Percentiles rank a stretch among this genome's conserved stretches.
Conservation (phyloP, 2,329 filamentous ascomycete genomes). For the Colletotrichum phormii region DNA sequence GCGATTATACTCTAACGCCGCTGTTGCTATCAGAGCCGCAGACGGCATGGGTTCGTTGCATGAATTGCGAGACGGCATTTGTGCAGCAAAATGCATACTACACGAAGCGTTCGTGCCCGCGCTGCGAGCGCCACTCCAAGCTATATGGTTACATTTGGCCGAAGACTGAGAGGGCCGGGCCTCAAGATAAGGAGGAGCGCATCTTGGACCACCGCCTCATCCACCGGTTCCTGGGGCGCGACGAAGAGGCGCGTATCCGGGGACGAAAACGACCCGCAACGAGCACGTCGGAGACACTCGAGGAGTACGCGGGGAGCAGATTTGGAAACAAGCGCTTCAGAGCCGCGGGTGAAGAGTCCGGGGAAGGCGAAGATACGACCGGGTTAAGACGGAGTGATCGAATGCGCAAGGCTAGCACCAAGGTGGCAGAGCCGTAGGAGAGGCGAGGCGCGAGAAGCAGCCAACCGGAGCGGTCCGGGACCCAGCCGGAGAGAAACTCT, state of each 20-base stretch:
- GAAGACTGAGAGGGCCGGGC: slow-evolving; percentile 87
- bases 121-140: slow-evolving; percentile 95
- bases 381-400: slow-evolving; percentile 49
- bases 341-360: slow-evolving; percentile 14
- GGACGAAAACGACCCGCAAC: slow-evolving; percentile 46
- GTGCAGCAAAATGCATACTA: slow-evolving; percentile 90
- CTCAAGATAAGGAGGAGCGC: slow-evolving; percentile 76
- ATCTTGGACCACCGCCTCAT: slow-evolving; percentile 88
- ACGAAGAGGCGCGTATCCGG: slow-evolving; percentile 71
- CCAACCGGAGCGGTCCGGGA: slow-evolving; percentile 28
- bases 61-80: slow-evolving; percentile 83
- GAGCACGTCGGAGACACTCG: slow-evolving; percentile 30
- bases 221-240: slow-evolving; percentile 82
- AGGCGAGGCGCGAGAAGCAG: slow-evolving; percentile 6
- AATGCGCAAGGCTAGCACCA: slow-evolving; percentile 47
- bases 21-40: slow-evolving; percentile 78
- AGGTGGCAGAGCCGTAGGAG: slow-evolving; percentile 27
- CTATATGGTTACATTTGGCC: slow-evolving; percentile 96
- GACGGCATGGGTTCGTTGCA: slow-evolving; percentile 91
- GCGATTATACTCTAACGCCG: slow-evolving; percentile 86
- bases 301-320: slow-evolving; percentile 15
- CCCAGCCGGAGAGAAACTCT: neutral
- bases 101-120: slow-evolving; percentile 86
- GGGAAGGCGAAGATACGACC: slow-evolving; percentile 39
- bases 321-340: slow-evolving; percentile 31